These are phyloP conservation scores for Fraxinus angustifolia DNA, from an alignment of 305 asterid species.

Conservation along the genomic window DNA sequence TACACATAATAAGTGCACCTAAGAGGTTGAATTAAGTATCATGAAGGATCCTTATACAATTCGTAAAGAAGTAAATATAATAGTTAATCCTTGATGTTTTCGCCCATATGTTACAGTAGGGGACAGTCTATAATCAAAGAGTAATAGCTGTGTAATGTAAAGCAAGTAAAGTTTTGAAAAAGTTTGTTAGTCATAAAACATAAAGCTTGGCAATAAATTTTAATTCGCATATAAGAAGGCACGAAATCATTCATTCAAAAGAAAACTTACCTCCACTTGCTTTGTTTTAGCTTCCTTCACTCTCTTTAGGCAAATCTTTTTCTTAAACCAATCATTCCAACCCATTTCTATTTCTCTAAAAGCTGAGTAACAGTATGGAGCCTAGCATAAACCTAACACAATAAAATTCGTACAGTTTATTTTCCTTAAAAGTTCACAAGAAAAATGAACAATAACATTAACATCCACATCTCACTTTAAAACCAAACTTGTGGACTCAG, in stretches of 20 bases:
- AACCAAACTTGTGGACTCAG: not conserved
- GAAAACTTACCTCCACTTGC: constrained; percentile 31
- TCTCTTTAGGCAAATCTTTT: constrained; percentile 35
- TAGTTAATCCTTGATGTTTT: not conserved
- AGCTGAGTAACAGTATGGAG: not conserved
- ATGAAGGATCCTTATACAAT: not conserved
- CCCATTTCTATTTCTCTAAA: constrained; percentile 38
- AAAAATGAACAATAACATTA: not conserved
- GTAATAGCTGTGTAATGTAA: not conserved
- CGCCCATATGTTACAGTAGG: not conserved
- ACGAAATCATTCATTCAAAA: not conserved
- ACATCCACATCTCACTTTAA: not conserved
- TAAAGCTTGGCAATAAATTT: not conserved
- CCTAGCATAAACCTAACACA: constrained; percentile 2
- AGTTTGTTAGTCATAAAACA: not conserved
- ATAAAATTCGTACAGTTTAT: not conserved
- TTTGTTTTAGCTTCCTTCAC: constrained; percentile 32
- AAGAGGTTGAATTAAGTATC: not conserved
- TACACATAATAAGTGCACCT: not conserved
- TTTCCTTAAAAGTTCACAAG: not conserved
- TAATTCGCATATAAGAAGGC: not conserved
- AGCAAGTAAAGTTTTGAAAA: not conserved
- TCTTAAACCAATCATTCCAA: constrained; percentile 52
- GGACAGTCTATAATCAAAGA: not conserved
- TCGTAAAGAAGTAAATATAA: not conserved